Conservation (phyloP, 495 filamentous ascomycete species). For the Podospora fimiseda region DNA sequence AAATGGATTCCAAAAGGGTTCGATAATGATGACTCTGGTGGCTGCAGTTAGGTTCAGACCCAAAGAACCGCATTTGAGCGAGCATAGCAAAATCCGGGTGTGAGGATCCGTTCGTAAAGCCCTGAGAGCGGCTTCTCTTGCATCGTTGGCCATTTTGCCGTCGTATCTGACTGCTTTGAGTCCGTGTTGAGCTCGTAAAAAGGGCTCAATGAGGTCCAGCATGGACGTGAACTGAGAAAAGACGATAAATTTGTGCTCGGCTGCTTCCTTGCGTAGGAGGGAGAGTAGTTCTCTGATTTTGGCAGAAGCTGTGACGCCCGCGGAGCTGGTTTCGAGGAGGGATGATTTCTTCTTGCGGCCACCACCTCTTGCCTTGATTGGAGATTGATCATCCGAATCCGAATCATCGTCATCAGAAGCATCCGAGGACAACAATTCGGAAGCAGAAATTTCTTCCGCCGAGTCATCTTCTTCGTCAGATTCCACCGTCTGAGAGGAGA, state of each 20-base stretch:
- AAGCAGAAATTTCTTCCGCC: slow-evolving; percentile 24
- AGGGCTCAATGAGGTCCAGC: slow-evolving; percentile 93
- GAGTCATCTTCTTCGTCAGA: slow-evolving; percentile 19
- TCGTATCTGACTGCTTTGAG: slow-evolving; percentile 86
- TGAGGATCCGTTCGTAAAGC: slow-evolving; percentile 62
- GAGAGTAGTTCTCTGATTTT: slow-evolving; percentile 82
- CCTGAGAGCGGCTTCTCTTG: slow-evolving; percentile 73
- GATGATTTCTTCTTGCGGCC: not conserved
- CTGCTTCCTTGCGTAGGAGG: slow-evolving; percentile 72
- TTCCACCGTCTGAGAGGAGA: slow-evolving; percentile 14
- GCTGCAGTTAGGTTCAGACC: slow-evolving; percentile 94
- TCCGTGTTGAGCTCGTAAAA: slow-evolving; percentile 58
- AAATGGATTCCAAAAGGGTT: slow-evolving; percentile 98
- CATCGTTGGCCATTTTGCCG: slow-evolving; percentile 90
- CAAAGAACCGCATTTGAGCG: slow-evolving; percentile 84
- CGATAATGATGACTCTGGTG: slow-evolving; percentile 85
- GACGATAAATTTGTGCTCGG: slow-evolving; percentile 87
- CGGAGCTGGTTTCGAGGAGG: slow-evolving; percentile 1
- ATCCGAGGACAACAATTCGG: slow-evolving; percentile 33
- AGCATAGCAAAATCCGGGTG: slow-evolving; percentile 79
- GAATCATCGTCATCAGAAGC: slow-evolving; percentile 38
- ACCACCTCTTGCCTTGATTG: slow-evolving; percentile 11
- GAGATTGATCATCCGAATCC: slow-evolving; percentile 22
- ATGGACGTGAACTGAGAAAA: slow-evolving; percentile 96
- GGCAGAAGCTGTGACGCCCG: slow-evolving; percentile 52